Conservation (phyloP, 2,329 filamentous ascomycete genomes). For the Microcyclospora tardicrescens region DNA sequence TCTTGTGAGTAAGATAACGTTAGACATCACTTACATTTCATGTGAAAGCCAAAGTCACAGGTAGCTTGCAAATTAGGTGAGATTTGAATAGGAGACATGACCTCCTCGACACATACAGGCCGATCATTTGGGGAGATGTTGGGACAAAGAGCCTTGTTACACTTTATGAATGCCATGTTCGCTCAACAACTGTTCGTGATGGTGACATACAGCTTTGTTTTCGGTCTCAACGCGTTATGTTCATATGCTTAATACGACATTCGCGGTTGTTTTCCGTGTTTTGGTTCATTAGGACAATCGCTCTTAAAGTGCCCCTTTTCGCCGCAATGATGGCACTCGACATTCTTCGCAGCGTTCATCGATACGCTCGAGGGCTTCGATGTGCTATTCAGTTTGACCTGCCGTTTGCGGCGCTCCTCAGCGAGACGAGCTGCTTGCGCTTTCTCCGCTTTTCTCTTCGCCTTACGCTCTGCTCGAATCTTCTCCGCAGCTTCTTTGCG, state of each 20-base stretch:
- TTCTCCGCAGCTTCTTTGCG: conserved; percentile 33
- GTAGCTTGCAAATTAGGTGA: no score
- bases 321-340: conserved; percentile 50
- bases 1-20: no score
- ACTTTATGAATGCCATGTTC: no score
- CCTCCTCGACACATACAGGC: no score
- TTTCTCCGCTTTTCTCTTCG: conserved; percentile 37
- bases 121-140: no score
- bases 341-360: conserved; percentile 22
- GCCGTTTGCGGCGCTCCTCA: conserved; percentile 50
- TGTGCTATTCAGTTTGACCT: conserved; percentile 49
- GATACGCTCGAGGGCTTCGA: conserved; percentile 39
- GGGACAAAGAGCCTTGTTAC: no score
- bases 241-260: neutral
- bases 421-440: conserved; percentile 40
- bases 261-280: conserved; percentile 3
- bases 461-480: conserved; percentile 30
- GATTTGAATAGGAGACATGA: no score
- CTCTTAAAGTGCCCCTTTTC: conserved; percentile 46
- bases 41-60: no score
- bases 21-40: no score
- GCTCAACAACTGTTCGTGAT: no score
- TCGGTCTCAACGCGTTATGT: no score
- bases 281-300: conserved; percentile 36
- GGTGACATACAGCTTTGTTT: no score